These are phyloP conservation scores for Colletotrichum eremochloae DNA, from an alignment of 2,329 filamentous ascomycete genomes.

Conservation along the genomic window DNA sequence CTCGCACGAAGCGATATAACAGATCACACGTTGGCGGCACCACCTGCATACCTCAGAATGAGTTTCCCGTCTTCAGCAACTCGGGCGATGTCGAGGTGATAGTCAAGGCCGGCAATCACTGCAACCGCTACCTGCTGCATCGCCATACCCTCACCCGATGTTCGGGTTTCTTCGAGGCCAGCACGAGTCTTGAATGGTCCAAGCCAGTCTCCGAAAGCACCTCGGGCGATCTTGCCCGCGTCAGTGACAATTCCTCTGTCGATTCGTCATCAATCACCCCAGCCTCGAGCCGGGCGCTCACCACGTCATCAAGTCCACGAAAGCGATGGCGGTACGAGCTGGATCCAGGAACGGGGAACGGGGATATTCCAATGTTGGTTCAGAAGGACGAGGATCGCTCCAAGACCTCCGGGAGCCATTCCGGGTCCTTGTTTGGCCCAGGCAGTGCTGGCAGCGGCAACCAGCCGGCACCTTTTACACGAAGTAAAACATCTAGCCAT, in stretches of 20 bases:
- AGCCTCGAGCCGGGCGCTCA: slow-evolving; percentile 36
- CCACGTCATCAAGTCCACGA: slow-evolving; percentile 52
- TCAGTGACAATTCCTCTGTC: slow-evolving; percentile 60
- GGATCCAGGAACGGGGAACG: slow-evolving; percentile 78
- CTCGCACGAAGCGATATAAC: slow-evolving; percentile 78
- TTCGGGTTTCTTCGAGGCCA: slow-evolving; percentile 93
- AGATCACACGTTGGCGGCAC: slow-evolving; percentile 83
- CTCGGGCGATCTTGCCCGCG: slow-evolving; percentile 64
- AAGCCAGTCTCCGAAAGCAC: slow-evolving; percentile 51
- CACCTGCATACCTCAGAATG: slow-evolving; percentile 81
- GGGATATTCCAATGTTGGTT: slow-evolving; percentile 89
- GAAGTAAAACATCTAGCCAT: slow-evolving; percentile 72
- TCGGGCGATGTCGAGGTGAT: slow-evolving; percentile 95
- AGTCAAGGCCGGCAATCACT: slow-evolving; percentile 76
- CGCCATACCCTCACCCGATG: slow-evolving; percentile 88
- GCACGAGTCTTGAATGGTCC: slow-evolving; percentile 84
- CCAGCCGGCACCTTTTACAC: slow-evolving; percentile 46
- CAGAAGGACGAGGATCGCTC: slow-evolving; percentile 72
- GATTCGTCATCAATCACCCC: slow-evolving; percentile 38
- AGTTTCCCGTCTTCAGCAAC: slow-evolving; percentile 91
- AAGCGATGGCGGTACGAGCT: slow-evolving; percentile 89
- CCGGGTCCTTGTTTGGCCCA: slow-evolving; percentile 69
- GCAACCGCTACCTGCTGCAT: slow-evolving; percentile 90
- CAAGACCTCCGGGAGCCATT: slow-evolving; percentile 38
- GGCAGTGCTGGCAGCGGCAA: slow-evolving; percentile 11